Evolutionary conservation across 768 basidiomycete genomes (phyloP).

Genomic region (Zangia roseola): DNA sequence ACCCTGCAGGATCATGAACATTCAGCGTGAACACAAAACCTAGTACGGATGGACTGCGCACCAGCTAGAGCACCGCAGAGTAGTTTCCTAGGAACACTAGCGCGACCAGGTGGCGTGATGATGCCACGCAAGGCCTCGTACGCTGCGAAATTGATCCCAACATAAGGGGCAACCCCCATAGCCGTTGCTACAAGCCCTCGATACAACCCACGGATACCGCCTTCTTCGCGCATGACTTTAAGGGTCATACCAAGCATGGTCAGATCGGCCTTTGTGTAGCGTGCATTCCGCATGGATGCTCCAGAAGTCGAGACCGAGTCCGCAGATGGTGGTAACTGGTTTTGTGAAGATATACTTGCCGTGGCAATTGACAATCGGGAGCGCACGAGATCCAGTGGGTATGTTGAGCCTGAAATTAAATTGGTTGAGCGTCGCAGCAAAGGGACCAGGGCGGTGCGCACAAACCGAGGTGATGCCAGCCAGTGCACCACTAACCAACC

Average conservation of each 20-base stretch:
- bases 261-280: constrained; percentile 52
- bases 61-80: constrained; percentile 86
- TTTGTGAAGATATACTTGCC: constrained; percentile 58
- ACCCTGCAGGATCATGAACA: constrained; percentile 44
- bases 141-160: constrained; percentile 90
- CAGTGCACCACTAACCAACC: constrained; percentile 82
- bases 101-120: constrained; percentile 82
- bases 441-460: constrained; percentile 40
- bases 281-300: constrained; percentile 37
- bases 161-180: constrained; percentile 86
- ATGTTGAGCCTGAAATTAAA: constrained; percentile 63
- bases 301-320: constrained; percentile 43
- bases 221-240: constrained; percentile 90
- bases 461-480: constrained; percentile 96
- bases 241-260: constrained; percentile 87
- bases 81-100: constrained; percentile 64
- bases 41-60: constrained; percentile 27
- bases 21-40: constrained; percentile 5
- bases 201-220: constrained; percentile 84
- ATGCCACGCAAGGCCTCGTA: constrained; percentile 81
- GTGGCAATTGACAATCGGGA: constrained; percentile 92
- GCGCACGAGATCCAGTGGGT: constrained; percentile 92
- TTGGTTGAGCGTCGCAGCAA: constrained; percentile 8
- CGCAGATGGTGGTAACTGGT: constrained; percentile 24
- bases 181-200: constrained; percentile 84